A percentile compares a stretch with the other conserved stretches of the same genome.
Evolutionary conservation across 1,284 basidiomycete species (phyloP).

Genomic region (Austropuccinia psidii): DNA sequence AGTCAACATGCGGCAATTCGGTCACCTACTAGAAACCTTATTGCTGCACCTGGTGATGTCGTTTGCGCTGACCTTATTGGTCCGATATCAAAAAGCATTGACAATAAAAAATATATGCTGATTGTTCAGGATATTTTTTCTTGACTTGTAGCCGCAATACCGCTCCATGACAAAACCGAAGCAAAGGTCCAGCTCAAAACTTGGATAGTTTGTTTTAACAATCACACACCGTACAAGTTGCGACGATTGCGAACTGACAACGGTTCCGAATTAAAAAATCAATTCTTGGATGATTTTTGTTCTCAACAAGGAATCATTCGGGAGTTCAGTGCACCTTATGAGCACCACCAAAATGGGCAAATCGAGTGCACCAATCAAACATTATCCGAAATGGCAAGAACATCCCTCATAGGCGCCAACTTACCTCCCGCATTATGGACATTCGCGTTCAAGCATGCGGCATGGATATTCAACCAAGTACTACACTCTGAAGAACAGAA

Average conservation of each 20-base stretch:
- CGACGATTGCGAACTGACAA: neutral
- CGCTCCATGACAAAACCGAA: neutral
- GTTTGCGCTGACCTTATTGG: neutral
- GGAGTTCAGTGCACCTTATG: neutral
- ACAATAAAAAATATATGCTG: neutral
- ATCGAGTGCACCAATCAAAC: neutral
- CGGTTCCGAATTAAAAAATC: neutral
- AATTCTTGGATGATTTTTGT: neutral
- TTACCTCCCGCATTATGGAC: neutral
- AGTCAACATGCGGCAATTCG: neutral
- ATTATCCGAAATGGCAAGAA: neutral
- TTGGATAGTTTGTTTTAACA: neutral
- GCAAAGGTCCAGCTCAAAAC: neutral
- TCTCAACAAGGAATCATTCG: neutral
- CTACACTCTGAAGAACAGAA: neutral
- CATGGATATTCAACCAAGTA: neutral
- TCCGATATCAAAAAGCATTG: neutral
- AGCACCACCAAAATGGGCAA: conserved; percentile 11
- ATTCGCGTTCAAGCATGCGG: neutral
- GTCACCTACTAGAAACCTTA: neutral
- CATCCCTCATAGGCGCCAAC: neutral
- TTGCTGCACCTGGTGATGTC: neutral
- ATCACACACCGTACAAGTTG: neutral
- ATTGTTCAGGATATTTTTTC: neutral
- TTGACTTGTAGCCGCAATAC: neutral